Evolutionary conservation across 345 rosid genomes (phyloP), one percentile per base, ranked within the genome.

Genomic region (Brassica cretica): DNA sequence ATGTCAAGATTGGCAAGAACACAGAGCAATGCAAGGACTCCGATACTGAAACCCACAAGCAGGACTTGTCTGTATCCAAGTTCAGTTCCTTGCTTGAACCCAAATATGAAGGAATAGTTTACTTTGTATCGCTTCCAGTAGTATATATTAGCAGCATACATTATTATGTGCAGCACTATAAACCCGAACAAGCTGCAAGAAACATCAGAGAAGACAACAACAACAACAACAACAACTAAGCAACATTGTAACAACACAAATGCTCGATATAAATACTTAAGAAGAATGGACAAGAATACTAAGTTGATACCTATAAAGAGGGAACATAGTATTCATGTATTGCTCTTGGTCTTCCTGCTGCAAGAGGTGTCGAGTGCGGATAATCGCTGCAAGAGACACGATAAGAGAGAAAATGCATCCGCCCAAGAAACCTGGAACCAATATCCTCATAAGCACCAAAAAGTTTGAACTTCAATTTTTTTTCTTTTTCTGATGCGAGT

Each of bases 291-390:
- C 1, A 68, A 61, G 29, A 49, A 12, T 41, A 64, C 66, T 66
- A 72, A 41, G 91, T 14, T 64, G 19, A 77, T 79, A 87, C 90
- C 89, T 87, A 76, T 89, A 87, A 29, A 86, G 86, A 18, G 96
- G 91, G 71, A 90, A 87, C 87, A 89, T 72, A 39, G 82, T 89
- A 44, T 44, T 81, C 93, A 89, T 88, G 78, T 88, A 88, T 3
- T 12, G 51, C 8, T 11, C 44, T 18, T 80, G 74, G 33, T 81
- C 90, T 39, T 24, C 5, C 10, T 64, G 10, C 3, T 70, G 14
- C 53, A 46, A 46, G 53, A 46, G 53, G 53, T 46, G 6, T 46
- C 53, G 53, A 5, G 53, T 46, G 53, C 83, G 87, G 1, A 89
- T 63, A 39, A 84, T 73, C 10, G 75, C 71, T 5, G 33, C 62